Percentiles rank a stretch among this genome's conserved stretches.
Evolutionary conservation across 2,329 filamentous ascomycete genomes (phyloP).

Genomic region (Diaporthe capsici): DNA sequence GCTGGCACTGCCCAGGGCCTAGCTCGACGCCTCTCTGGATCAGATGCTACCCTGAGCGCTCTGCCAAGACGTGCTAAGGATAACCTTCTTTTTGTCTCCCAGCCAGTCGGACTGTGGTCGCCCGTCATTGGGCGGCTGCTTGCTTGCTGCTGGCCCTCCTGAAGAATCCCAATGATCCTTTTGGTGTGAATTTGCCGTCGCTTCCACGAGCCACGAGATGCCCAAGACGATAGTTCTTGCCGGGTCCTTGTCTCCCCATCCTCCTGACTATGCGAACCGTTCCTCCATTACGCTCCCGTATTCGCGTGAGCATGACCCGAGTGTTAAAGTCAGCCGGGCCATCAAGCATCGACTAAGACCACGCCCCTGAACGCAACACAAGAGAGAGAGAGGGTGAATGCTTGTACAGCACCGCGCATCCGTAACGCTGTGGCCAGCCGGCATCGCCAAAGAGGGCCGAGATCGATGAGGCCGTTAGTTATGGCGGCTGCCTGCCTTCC

Average conservation of each 20-base stretch:
- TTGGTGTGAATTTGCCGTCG: not conserved
- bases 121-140: not conserved
- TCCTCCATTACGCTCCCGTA: not conserved
- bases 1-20: slow-evolving; percentile 22
- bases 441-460: not conserved
- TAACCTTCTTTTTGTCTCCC: slow-evolving; percentile 38
- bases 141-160: not conserved
- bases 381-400: not conserved
- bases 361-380: not conserved
- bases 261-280: not conserved
- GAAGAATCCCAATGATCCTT: slow-evolving; percentile 15
- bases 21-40: slow-evolving; percentile 23
- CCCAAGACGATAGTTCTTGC: slow-evolving; percentile 15
- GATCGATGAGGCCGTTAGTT: slow-evolving; percentile 30
- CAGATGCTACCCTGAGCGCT: slow-evolving; percentile 30
- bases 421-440: slow-evolving; percentile 13
- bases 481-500: slow-evolving; percentile 22
- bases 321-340: not conserved
- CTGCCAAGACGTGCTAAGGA: slow-evolving; percentile 36
- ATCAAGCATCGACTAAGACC: not conserved
- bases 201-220: not conserved
- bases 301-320: slow-evolving; percentile 25
- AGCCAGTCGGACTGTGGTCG: slow-evolving; percentile 33
- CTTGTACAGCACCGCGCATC: not conserved
- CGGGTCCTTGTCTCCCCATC: not conserved